Evolutionary conservation across 2,329 filamentous ascomycete species (phyloP), one percentile per base, ranked within the genome.

Genomic region (Amesomyces nigricolor): DNA sequence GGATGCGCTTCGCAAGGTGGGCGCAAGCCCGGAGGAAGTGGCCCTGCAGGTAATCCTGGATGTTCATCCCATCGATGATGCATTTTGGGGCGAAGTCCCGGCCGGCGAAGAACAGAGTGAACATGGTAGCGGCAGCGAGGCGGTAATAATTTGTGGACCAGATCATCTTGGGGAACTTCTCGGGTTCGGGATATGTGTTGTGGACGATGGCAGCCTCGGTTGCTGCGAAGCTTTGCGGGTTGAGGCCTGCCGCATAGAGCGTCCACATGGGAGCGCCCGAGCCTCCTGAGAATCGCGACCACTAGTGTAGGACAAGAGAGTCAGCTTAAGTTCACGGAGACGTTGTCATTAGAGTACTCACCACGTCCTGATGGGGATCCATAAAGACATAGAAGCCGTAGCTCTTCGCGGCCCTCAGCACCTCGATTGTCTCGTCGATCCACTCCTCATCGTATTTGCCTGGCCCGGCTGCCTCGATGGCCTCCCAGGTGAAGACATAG

Each of bases 201-300:
- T 99, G 94, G 6, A 99, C 92, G 57, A 97, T 81, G 38, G 94
- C 90, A 4, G 92, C 92, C 71, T 96, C 88, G 13, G 91, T 99
- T 17, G 82, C 84, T 51, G 85, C 83, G 66, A 99, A 96, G 62
- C 81, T 85, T 69, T 86, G 80, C 0, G 94, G 94, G 67, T 99
- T 89, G 46, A 99, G 76, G 8, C 94, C 94, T 62, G 88, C 91
- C 26, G 95, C 94, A 71, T 97, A 96, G 2, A 99, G 72, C 17
- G 95, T 99, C 94, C 94, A 99, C 82, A 97, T 87, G 1, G 95
- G 94, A 5, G 94, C 94, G 32, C 94, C 94, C 26, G 92, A 97
- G 46, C 94, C 94, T 44, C 94, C 94, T 5, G 89, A 91, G 67
- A 94, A 94, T 53, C 94, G 82, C 35, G 92, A 96, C 94, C 94